Evolutionary conservation across 768 basidiomycete species (phyloP).

Genomic region (Tylopilus rubrobrunneus): DNA sequence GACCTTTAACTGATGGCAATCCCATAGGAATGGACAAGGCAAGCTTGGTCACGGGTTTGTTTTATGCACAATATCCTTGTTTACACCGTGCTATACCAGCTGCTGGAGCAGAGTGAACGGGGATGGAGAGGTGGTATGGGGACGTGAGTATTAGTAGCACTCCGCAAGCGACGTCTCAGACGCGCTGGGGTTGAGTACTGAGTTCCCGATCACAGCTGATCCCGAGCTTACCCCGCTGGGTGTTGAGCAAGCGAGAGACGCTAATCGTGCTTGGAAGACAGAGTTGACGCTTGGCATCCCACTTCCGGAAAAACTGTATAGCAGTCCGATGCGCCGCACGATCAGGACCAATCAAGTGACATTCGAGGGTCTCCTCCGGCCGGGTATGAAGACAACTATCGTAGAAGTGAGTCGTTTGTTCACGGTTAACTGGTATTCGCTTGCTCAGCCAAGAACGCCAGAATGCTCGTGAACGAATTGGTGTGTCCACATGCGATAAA

Average conservation of each 20-base stretch:
- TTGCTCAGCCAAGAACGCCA: constrained; percentile 20
- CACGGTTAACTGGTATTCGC: background rate
- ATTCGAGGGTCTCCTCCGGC: constrained; percentile 41
- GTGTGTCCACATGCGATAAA: constrained; percentile 70
- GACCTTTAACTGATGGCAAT: background rate
- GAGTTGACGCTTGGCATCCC: constrained; percentile 44
- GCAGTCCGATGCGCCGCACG: constrained; percentile 62
- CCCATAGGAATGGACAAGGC: constrained; percentile 59
- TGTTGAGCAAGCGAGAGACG: constrained; percentile 48
- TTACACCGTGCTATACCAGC: constrained; percentile 25
- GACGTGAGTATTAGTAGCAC: constrained; percentile 46
- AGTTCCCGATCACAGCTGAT: constrained; percentile 44
- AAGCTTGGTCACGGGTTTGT: constrained; percentile 17
- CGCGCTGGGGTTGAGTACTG: background rate
- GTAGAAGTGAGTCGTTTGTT: constrained; percentile 46
- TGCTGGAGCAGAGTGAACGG: constrained; percentile 55
- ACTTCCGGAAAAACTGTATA: constrained; percentile 53
- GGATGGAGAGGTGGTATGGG: constrained; percentile 68
- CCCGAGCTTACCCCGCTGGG: constrained; percentile 60
- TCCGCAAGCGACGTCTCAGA: background rate
- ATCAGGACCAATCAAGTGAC: constrained; percentile 52
- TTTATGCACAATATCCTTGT: background rate
- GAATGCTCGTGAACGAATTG: constrained; percentile 65
- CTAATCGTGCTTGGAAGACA: constrained; percentile 42
- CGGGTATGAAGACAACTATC: constrained; percentile 37